phyloP scores from a whole-genome alignment of 768 basidiomycete species.

The Lactarius hengduanensis region DNA sequence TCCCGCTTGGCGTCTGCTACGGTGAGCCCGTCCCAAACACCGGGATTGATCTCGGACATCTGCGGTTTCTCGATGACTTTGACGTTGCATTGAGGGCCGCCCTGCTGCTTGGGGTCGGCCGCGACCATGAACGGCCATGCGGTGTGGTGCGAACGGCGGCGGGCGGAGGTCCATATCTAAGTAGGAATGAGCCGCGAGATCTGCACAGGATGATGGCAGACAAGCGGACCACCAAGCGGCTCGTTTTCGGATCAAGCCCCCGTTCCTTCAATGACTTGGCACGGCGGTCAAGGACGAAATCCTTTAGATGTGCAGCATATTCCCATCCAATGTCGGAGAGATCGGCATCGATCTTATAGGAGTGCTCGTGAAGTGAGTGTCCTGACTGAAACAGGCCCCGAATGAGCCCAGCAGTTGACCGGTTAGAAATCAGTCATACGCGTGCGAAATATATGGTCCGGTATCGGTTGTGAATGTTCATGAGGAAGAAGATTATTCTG shows the following conservation, averaged over 20 bases:
- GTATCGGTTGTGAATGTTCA: conserved; percentile 97
- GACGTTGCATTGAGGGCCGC: conserved; percentile 45
- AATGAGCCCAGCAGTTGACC: conserved; percentile 5
- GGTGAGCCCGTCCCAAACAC: conserved; percentile 94
- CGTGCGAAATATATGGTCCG: conserved; percentile 96
- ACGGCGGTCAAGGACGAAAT: conserved; percentile 84
- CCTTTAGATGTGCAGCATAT: conserved; percentile 85
- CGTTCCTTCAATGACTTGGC: conserved; percentile 72
- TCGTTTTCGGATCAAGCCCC: conserved; percentile 58
- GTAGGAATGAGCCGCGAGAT: conserved; percentile 1
- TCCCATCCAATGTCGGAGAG: conserved; percentile 95
- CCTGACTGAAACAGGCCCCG: conserved; percentile 62
- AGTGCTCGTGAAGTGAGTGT: conserved; percentile 98
- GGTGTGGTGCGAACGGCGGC: conserved; percentile 89
- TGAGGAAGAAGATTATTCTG: conserved; percentile 95
- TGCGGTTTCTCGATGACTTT: conserved; percentile 94
- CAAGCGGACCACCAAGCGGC: conserved; percentile 61
- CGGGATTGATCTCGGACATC: conserved; percentile 98
- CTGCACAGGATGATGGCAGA: not conserved
- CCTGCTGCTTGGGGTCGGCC: conserved; percentile 29
- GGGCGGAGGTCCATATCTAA: conserved; percentile 97
- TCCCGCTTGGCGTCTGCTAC: conserved; percentile 85
- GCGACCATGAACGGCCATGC: conserved; percentile 84
- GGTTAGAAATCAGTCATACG: conserved; percentile 50
- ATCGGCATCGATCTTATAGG: conserved; percentile 98